A percentile compares a stretch with the other conserved stretches of the same genome.
These are phyloP conservation scores for Fraxinus dipetala DNA, from an alignment of 305 asterid genomes.

Conservation along the genomic window DNA sequence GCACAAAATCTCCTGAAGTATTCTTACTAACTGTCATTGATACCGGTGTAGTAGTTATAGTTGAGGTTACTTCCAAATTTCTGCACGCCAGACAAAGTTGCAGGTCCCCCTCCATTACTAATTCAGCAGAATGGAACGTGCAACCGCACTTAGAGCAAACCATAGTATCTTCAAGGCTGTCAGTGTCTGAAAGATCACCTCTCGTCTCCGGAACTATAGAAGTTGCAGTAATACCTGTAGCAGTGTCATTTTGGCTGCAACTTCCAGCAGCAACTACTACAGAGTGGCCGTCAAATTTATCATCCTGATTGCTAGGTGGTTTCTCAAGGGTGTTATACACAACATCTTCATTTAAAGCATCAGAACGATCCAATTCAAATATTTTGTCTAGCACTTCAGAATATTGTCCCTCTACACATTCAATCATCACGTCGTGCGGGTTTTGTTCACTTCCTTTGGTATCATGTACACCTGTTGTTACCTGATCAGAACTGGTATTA, in stretches of 20 bases:
- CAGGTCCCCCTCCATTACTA: conserved; percentile 44
- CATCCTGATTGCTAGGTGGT: conserved; percentile 31
- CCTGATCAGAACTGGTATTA: conserved; percentile 78
- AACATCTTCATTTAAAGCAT: conserved; percentile 37
- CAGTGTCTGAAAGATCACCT: conserved; percentile 30
- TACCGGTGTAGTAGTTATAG: conserved; percentile 24
- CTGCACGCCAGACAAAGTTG: conserved; percentile 61
- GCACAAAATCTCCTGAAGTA: conserved; percentile 30
- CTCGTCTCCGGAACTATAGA: conserved; percentile 36
- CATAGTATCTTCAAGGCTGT: conserved; percentile 32
- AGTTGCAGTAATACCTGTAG: conserved; percentile 31
- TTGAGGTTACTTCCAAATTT: conserved; percentile 38
- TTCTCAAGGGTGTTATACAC: conserved; percentile 30
- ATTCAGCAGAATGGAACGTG: conserved; percentile 36
- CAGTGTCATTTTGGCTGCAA: conserved; percentile 32
- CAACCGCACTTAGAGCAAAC: conserved; percentile 62
- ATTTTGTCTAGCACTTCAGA: conserved; percentile 52
- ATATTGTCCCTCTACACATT: conserved; percentile 36
- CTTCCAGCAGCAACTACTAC: conserved; percentile 29
- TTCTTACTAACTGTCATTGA: conserved; percentile 27
- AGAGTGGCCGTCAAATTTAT: conserved; percentile 28
- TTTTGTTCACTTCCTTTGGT: conserved; percentile 62
- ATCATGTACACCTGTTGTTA: conserved; percentile 59
- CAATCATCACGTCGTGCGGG: conserved; percentile 58
- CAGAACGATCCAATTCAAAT: conserved; percentile 63